These are phyloP conservation scores for Neurospora crassa DNA, from an alignment of 2,329 filamentous ascomycete species.

Conservation along the genomic window DNA sequence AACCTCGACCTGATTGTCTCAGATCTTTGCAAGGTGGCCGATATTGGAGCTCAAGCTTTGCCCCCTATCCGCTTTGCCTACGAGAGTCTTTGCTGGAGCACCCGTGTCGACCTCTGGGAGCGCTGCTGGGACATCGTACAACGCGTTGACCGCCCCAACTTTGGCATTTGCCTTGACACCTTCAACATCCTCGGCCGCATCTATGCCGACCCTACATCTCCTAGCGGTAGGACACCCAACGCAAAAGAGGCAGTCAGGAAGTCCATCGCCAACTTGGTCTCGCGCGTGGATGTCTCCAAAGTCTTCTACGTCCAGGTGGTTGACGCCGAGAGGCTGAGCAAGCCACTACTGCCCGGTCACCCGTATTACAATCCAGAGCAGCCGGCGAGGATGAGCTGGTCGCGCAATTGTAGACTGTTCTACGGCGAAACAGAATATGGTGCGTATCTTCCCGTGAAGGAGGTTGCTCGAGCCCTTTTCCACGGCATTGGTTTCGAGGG, in stretches of 20 bases:
- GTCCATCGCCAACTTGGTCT: conserved; percentile 45
- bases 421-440: conserved; percentile 52
- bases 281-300: conserved; percentile 49
- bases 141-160: conserved; percentile 57
- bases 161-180: conserved; percentile 68
- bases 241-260: conserved; percentile 45
- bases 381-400: conserved; percentile 66
- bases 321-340: conserved; percentile 55
- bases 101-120: conserved; percentile 62
- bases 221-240: conserved; percentile 39
- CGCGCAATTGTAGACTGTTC: conserved; percentile 62
- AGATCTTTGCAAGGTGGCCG: conserved; percentile 56
- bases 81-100: conserved; percentile 66
- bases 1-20: conserved; percentile 45
- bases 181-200: conserved; percentile 68
- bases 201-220: conserved; percentile 56
- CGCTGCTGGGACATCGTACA: conserved; percentile 58
- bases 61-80: conserved; percentile 60
- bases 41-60: conserved; percentile 49
- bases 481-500: conserved; percentile 56
- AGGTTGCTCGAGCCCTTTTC: conserved; percentile 52
- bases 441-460: conserved; percentile 57
- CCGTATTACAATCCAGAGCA: conserved; percentile 48
- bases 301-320: conserved; percentile 71
- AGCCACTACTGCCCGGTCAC: conserved; percentile 49